Base-by-base conservation (phyloP, 768 basidiomycete genomes). In the Rhizopogon vinicolor region DNA sequence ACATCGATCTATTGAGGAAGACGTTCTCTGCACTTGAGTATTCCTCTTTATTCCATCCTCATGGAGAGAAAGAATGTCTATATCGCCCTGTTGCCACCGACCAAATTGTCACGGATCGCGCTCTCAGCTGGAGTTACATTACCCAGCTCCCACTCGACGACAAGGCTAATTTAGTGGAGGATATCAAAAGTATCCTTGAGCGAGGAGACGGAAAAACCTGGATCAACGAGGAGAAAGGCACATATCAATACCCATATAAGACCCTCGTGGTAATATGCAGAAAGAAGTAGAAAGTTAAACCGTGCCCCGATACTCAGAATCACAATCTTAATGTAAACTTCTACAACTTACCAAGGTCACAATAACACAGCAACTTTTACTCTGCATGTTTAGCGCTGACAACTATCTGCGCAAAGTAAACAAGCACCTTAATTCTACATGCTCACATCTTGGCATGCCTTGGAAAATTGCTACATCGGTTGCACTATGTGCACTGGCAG, bases 121-220 rank as follows among this genome's bases (percentile, higher is more conserved):
- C 85, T 1, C 75, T 76, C 55, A 92, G 85, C 71, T 96, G 95
- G 75, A 93, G 91, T 60, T 97, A 94, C 68, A 83, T 94, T 44
- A 78, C 87, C 1, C 69, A 86, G 18, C 74, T 87, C 39, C 71
- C 78, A 2, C 79, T 78, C 1, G 78, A 78, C 19, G 79, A 84
- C 62, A 87, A 81, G 68, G 67, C 68, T 10, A 71, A 77, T 41
- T 76, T 93, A 35, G 68, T 71, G 28, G 60, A 72, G 10, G 76
- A 82, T 43, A 66, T 93, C 29, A 70, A 76, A 43, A 74, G 67
- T 8, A 84, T 92, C 53, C 65, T 91, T 2, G 67, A 79, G 52
- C 71, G 68, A 29, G 84, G 84, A 16, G 80, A 87, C 7, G 85
- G 78, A 1, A 83, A 79, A 62, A 75, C 74, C 28, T 94, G 90